These are phyloP conservation scores for Fusarium nanum DNA, from an alignment of 2,329 filamentous ascomycete species.

Conservation along the genomic window DNA sequence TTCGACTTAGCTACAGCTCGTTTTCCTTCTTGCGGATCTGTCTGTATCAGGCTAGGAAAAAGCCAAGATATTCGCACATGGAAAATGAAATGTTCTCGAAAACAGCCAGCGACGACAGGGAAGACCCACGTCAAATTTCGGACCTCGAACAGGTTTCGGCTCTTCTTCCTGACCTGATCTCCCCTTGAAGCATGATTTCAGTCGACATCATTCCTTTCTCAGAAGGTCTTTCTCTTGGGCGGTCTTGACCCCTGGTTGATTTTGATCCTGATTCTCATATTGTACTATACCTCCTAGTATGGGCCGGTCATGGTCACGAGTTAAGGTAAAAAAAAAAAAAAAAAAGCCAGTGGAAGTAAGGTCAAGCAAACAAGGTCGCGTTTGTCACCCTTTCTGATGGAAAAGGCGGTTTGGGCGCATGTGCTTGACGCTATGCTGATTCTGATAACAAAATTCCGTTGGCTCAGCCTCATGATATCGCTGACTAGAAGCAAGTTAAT, in stretches of 20 bases:
- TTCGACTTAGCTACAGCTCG: background rate
- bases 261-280: conserved; percentile 18
- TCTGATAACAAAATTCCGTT: conserved; percentile 11
- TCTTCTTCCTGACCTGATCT: conserved; percentile 34
- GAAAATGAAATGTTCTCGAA: conserved; percentile 28
- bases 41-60: background rate
- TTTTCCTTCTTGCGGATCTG: background rate
- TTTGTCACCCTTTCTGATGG: conserved; percentile 8
- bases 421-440: conserved; percentile 22
- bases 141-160: conserved; percentile 40
- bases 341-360: conserved; percentile 3
- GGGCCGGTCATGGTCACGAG: conserved; percentile 37
- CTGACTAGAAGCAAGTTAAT: conserved; percentile 24
- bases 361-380: background rate
- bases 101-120: conserved; percentile 2
- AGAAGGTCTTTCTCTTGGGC: conserved; percentile 33
- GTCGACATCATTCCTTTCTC: conserved; percentile 35
- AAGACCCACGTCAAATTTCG: conserved; percentile 41
- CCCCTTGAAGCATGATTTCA: conserved; percentile 26
- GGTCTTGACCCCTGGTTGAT: conserved; percentile 16
- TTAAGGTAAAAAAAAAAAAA: conserved; percentile 9
- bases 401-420: conserved; percentile 27
- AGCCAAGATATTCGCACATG: conserved; percentile 9
- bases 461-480: conserved; percentile 21
- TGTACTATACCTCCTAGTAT: conserved; percentile 19